Evolutionary conservation across 2,329 filamentous ascomycete genomes (phyloP).

Genomic region (Colletotrichum sp.): DNA sequence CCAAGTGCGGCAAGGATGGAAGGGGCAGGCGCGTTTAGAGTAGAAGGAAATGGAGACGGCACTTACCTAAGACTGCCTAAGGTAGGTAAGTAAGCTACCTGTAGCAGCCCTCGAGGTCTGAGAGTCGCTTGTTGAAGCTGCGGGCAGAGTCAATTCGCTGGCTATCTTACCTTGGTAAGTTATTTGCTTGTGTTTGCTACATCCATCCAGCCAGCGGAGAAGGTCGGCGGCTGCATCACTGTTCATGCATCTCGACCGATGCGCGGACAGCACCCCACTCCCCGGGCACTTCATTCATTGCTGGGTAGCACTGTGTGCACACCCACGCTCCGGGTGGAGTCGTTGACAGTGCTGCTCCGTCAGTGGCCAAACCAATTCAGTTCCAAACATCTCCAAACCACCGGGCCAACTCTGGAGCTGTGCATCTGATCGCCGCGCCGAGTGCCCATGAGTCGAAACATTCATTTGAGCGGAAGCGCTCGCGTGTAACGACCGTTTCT

Average conservation of each 20-base stretch:
- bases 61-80: background rate
- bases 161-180: background rate
- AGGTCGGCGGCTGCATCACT: background rate
- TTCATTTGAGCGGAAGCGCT: background rate
- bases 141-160: background rate
- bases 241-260: background rate
- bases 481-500: background rate
- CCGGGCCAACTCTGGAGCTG: background rate
- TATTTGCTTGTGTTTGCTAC: background rate
- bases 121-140: background rate
- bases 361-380: background rate
- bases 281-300: background rate
- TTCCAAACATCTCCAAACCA: background rate
- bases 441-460: background rate
- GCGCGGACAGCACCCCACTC: background rate
- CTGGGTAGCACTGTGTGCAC: background rate
- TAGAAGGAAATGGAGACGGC: background rate
- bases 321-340: background rate
- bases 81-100: background rate
- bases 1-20: background rate
- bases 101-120: background rate
- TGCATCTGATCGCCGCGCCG: background rate
- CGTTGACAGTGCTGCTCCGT: background rate
- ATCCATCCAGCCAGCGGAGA: background rate
- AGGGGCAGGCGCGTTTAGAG: background rate